Base-by-base conservation (phyloP, 495 filamentous ascomycete species). In the Neurospora sp. region DNA sequence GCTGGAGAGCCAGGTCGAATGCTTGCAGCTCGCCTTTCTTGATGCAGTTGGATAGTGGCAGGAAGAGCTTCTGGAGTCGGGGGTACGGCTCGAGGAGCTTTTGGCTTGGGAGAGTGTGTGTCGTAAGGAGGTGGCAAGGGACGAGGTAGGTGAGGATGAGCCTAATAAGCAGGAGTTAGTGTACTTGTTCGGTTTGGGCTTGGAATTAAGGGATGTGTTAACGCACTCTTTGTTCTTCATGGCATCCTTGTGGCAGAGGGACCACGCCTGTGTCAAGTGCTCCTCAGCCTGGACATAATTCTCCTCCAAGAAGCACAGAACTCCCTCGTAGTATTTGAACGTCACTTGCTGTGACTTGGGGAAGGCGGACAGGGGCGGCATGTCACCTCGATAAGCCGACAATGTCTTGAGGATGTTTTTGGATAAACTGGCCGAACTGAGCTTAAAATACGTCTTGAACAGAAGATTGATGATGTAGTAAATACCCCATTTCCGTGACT, bases 371-470 rank as follows among this genome's bases (percentile, higher is more conserved):
- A 96, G 82, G 0, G 85, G 79, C 1, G 96, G 96, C 79, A 97
- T 90, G 76, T 99, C 96, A 11, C 84, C 84, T 20, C 86, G 85
- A n/a, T 89, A 88, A 7, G 93, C 95, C 69, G 89, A 85, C 27
- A 98, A 85, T 2, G 92, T 92, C 68, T 89, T 92, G 35, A 98
- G 83, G 69, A 98, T 88, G 76, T 97, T 98, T 80, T 97, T 97
- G 14, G 91, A 94, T 27, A 99, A 86, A n/a, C 87, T 87, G 68
- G 96, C 91, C 48, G 91, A 90, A 81, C 96, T 97, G 70, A 99
- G 85, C 84, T 93, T 96, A 88, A 98, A 99, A 79, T 98, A 97
- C 7, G 94, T 98, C 82, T 98, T 98, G 88, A 99, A 98, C 10
- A 97, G 83, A 1, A 98, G 87, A 76, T 97, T 98, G 73, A 92